These are phyloP conservation scores for Boletus pseudo-olivaceus DNA, from an alignment of 768 basidiomycete species.

Conservation along the genomic window DNA sequence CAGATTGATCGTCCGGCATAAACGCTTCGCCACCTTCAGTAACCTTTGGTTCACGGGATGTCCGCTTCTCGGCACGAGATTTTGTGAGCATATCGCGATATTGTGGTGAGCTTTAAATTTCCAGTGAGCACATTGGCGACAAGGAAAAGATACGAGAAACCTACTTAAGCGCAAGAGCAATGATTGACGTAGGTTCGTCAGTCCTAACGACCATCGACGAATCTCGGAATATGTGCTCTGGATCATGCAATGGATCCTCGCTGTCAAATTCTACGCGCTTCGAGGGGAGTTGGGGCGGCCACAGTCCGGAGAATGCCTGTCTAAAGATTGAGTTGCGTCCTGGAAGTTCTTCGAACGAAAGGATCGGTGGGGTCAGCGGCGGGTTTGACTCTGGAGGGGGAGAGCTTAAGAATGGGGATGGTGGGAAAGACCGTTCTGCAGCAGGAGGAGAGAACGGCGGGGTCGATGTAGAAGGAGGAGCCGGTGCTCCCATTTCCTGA, in stretches of 20 bases:
- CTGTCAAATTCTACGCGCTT: slow-evolving; percentile 55
- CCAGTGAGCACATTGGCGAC: slow-evolving; percentile 5
- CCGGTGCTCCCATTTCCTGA: slow-evolving; percentile 27
- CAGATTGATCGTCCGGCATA: slow-evolving; percentile 88
- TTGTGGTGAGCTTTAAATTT: slow-evolving; percentile 59
- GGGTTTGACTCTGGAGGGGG: slow-evolving; percentile 33
- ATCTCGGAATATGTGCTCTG: slow-evolving; percentile 92
- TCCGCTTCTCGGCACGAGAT: slow-evolving; percentile 74
- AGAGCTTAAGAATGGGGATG: slow-evolving; percentile 53
- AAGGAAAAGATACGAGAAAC: slow-evolving; percentile 19
- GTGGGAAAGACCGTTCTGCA: slow-evolving; percentile 36
- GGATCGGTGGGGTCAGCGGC: slow-evolving; percentile 44
- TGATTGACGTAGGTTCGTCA: slow-evolving; percentile 97
- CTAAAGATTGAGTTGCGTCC: slow-evolving; percentile 71
- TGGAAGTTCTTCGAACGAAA: slow-evolving; percentile 50
- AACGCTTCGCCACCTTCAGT: slow-evolving; percentile 78
- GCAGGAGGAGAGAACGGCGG: slow-evolving; percentile 27
- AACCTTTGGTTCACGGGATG: slow-evolving; percentile 49
- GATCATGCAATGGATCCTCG: slow-evolving; percentile 70
- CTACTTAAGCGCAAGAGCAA: slow-evolving; percentile 89
- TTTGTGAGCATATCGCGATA: slow-evolving; percentile 78
- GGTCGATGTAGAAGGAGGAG: slow-evolving; percentile 17
- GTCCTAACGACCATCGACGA: slow-evolving; percentile 93
- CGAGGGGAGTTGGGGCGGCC: slow-evolving; percentile 56
- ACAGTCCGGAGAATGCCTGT: slow-evolving; percentile 60